Percentiles rank a stretch among this genome's conserved stretches.
These are phyloP conservation scores for Lizanozyma gosingica DNA, from an alignment of 1,139 yeast genomes.

Conservation along the genomic window DNA sequence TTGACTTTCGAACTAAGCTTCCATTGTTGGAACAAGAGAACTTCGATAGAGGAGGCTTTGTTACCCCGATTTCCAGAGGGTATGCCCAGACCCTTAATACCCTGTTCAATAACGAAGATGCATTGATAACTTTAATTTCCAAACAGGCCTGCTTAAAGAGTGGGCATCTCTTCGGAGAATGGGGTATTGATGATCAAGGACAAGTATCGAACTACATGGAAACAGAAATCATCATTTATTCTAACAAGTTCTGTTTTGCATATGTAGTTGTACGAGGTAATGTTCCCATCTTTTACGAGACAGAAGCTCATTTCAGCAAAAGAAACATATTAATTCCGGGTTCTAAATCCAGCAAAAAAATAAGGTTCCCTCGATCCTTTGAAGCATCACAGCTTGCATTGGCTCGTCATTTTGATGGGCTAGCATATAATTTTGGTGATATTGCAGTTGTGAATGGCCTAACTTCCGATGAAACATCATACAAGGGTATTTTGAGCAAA, in stretches of 20 bases:
- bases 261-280: slow-evolving; percentile 59
- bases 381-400: slow-evolving; percentile 62
- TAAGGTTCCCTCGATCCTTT: slow-evolving; percentile 47
- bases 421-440: slow-evolving; percentile 54
- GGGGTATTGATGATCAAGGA: slow-evolving; percentile 69
- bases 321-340: slow-evolving; percentile 15
- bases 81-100: slow-evolving; percentile 55
- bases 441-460: slow-evolving; percentile 49
- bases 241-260: slow-evolving; percentile 43
- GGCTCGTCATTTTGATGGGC: slow-evolving; percentile 50
- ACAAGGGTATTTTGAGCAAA: slow-evolving; percentile 26
- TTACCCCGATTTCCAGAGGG: slow-evolving; percentile 56
- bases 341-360: slow-evolving; percentile 35
- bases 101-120: slow-evolving; percentile 25
- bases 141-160: slow-evolving; percentile 55
- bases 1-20: slow-evolving; percentile 51
- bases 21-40: slow-evolving; percentile 36
- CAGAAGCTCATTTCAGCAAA: slow-evolving; percentile 39
- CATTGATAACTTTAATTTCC: slow-evolving; percentile 53
- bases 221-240: slow-evolving; percentile 53
- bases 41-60: slow-evolving; percentile 51
- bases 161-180: slow-evolving; percentile 56
- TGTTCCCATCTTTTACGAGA: slow-evolving; percentile 58
- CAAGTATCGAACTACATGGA: slow-evolving; percentile 59
- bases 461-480: slow-evolving; percentile 29